These are phyloP conservation scores for Starmerella etchellsii DNA, from an alignment of 805 yeast species.

Conservation along the genomic window DNA sequence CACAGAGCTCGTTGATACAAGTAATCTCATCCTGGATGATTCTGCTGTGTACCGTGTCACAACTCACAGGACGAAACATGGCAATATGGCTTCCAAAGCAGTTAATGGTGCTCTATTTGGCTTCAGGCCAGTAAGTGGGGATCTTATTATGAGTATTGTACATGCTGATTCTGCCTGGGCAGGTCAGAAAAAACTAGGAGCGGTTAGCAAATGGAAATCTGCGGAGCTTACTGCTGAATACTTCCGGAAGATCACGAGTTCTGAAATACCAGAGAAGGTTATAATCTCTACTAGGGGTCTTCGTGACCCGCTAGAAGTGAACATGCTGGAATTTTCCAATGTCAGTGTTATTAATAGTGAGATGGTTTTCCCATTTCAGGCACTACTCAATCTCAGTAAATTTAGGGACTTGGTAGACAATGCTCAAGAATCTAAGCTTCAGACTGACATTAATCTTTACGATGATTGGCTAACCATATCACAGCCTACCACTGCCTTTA, in stretches of 20 bases:
- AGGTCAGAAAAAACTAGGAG: slow-evolving; percentile 88
- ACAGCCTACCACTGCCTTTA: slow-evolving; percentile 87
- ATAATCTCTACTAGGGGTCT: slow-evolving; percentile 84
- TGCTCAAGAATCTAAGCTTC: slow-evolving; percentile 81
- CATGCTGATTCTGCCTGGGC: slow-evolving; percentile 86
- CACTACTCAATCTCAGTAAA: slow-evolving; percentile 71
- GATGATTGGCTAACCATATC: slow-evolving; percentile 85
- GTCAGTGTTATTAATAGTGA: slow-evolving; percentile 82
- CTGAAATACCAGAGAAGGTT: slow-evolving; percentile 69
- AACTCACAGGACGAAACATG: slow-evolving; percentile 83
- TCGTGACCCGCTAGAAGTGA: slow-evolving; percentile 89
- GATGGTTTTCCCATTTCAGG: slow-evolving; percentile 74
- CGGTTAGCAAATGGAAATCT: slow-evolving; percentile 93
- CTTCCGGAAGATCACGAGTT: slow-evolving; percentile 47
- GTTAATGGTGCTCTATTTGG: slow-evolving; percentile 87
- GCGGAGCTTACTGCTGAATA: slow-evolving; percentile 95
- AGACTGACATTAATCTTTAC: slow-evolving; percentile 77
- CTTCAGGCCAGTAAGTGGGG: slow-evolving; percentile 83
- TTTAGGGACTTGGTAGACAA: slow-evolving; percentile 63
- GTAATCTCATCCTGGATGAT: slow-evolving; percentile 83
- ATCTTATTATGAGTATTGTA: slow-evolving; percentile 72
- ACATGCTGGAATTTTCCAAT: slow-evolving; percentile 92
- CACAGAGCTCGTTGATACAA: slow-evolving; percentile 66
- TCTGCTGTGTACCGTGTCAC: slow-evolving; percentile 88
- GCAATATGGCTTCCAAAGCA: slow-evolving; percentile 83